Base-by-base conservation (phyloP, 768 basidiomycete species). In the Naematelia aurantialba region DNA sequence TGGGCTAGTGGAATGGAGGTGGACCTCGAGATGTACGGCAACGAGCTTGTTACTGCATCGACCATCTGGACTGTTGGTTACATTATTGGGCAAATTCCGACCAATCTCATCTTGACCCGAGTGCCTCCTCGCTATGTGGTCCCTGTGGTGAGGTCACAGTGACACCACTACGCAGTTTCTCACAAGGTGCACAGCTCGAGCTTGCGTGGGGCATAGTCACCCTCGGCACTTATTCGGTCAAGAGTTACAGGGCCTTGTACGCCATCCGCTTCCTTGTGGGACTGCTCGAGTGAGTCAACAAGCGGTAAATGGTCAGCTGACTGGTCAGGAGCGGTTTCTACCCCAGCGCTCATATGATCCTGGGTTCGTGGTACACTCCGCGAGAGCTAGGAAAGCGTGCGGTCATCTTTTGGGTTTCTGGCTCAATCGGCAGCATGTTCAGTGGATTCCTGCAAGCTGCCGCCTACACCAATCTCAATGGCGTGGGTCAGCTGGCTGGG, bases 301-400 rank as follows among this genome's bases (percentile, higher is more conserved):
- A 13, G 19, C 25, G 24, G 52, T 14, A 17, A 21, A n/a, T 19
- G 24, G 26, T 31, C 11, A 11, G 19, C 11, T 19, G 24, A 14
- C 10, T 24, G 12, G 19, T n/a, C 42, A 57, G 54, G 52, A 65
- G 67, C 25, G 70, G 63, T 11, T 74, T 72, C 54, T 74, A 72
- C 54, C 73, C 73, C 10, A 68, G 66, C n/a, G 62, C 67, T 8
- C 70, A 74, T 52, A 69, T 63, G 52, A 46, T 74, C 5, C 52
- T 74, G 4, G 70, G 67, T n/a, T 69, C 62, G 14, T 73, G 67
- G 67, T 74, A 74, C 65, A 70, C 67, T 4, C 67, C 65, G 11
- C 45, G 64, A 14, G 72, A 72, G 30, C 55, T 72, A 19, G 67
- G 66, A n/a, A 74, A 74, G 56, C 56, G 73, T 19, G 55, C 68